Percentiles rank a stretch among this genome's conserved stretches.
Evolutionary conservation across 345 rosid species (phyloP).

Genomic region (Populus nigra): DNA sequence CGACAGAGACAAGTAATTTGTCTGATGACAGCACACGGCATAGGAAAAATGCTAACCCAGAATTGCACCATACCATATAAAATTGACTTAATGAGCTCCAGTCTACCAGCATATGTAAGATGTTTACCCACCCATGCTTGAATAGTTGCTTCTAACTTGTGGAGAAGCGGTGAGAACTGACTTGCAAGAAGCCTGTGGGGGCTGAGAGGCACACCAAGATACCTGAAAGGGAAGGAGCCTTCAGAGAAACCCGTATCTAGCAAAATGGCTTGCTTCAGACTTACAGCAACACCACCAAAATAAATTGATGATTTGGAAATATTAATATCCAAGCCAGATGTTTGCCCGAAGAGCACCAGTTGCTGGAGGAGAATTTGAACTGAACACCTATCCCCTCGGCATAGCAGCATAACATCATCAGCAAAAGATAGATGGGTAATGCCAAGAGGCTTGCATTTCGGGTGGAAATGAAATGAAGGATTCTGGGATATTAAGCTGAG

Average conservation of each 20-base stretch:
- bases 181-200: background rate
- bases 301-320: too few species aligned
- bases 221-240: background rate
- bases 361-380: fast-evolving
- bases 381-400: fast-evolving
- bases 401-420: too few species aligned
- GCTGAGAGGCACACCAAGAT: too few species aligned
- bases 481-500: fast-evolving
- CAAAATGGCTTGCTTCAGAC: too few species aligned
- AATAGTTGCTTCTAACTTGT: too few species aligned
- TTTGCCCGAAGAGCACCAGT: too few species aligned
- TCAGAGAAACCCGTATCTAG: too few species aligned
- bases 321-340: too few species aligned
- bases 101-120: fast-evolving
- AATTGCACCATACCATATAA: background rate
- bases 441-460: background rate
- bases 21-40: fast-evolving
- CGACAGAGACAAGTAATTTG: fast-evolving
- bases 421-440: fast-evolving
- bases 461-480: fast-evolving
- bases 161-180: background rate
- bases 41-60: background rate
- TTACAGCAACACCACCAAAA: too few species aligned
- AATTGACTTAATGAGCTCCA: too few species aligned
- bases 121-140: background rate